A percentile compares a stretch with the other conserved stretches of the same genome.
These are phyloP conservation scores for Urostyla sp. DNA, from an alignment of 73 alveolate species.

Conservation along the genomic window DNA sequence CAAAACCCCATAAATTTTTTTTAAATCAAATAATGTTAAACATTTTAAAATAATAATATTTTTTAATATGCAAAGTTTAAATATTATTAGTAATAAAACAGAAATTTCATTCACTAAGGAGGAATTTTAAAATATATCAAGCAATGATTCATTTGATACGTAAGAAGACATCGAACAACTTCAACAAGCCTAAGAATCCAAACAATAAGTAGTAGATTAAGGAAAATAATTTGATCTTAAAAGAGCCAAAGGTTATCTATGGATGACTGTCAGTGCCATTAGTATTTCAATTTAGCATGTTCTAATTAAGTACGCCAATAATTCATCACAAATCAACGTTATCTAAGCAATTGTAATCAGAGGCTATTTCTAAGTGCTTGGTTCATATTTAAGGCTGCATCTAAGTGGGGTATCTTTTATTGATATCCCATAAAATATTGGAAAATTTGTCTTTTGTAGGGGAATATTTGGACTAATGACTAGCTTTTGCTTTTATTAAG, in stretches of 20 bases:
- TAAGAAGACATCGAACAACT: too few relatives aligned
- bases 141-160: too few relatives aligned
- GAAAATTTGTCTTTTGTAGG: conserved; percentile 11
- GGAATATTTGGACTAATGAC: conserved; percentile 15
- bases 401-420: background rate
- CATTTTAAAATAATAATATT: too few relatives aligned
- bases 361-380: background rate
- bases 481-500: conserved; percentile 1
- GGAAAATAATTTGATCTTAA: conserved; percentile 15
- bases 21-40: too few relatives aligned
- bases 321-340: conserved; percentile 6
- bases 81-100: too few relatives aligned
- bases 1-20: too few relatives aligned
- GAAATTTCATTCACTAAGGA: too few relatives aligned
- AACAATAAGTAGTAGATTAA: too few relatives aligned
- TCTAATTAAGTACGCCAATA: conserved; percentile 4
- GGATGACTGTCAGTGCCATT: conserved; percentile 27
- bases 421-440: background rate
- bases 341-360: conserved; percentile 17
- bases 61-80: too few relatives aligned
- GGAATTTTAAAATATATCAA: too few relatives aligned
- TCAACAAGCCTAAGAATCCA: too few relatives aligned
- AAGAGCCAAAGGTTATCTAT: conserved; percentile 23
- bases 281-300: conserved; percentile 14
- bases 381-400: conserved; percentile 3